Conservation (phyloP, 129 eudicot genomes). For the Lactuca saligna region DNA sequence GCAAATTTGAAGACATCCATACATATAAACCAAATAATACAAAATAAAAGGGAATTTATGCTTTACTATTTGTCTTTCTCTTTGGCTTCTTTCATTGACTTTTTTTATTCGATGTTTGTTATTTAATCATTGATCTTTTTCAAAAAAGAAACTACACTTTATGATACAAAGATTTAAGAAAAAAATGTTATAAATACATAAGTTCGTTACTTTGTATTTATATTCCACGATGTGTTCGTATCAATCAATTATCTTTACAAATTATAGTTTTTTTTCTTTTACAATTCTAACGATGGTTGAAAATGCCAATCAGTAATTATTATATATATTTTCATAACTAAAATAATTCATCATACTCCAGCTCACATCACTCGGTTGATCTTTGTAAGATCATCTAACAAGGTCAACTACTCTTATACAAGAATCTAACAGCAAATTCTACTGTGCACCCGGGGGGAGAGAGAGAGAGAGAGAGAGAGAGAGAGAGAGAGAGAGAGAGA, state of each 20-base stretch:
- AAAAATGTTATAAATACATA: background rate
- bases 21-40: slow-evolving; percentile 20
- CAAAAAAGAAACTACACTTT: background rate
- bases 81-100: slow-evolving; percentile 31
- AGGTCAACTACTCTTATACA: slow-evolving; percentile 22
- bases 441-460: background rate
- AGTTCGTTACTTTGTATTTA: background rate
- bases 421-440: slow-evolving; percentile 22
- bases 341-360: slow-evolving; percentile 22
- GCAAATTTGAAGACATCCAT: slow-evolving; percentile 36
- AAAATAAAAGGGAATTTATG: slow-evolving; percentile 34
- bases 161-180: background rate
- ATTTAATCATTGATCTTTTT: slow-evolving; percentile 7
- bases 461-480: background rate
- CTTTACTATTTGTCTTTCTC: slow-evolving; percentile 40
- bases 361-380: slow-evolving; percentile 28
- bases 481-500: slow-evolving; percentile 14
- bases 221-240: too few species aligned
- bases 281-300: slow-evolving; percentile 2
- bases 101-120: slow-evolving; percentile 3
- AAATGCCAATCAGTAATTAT: background rate
- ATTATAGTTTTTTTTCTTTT: too few species aligned
- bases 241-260: background rate
- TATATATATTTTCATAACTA: slow-evolving; percentile 11
- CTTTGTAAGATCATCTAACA: slow-evolving; percentile 13